Conservation (phyloP, 1,284 basidiomycete species). For the Thelephora terrestris region DNA sequence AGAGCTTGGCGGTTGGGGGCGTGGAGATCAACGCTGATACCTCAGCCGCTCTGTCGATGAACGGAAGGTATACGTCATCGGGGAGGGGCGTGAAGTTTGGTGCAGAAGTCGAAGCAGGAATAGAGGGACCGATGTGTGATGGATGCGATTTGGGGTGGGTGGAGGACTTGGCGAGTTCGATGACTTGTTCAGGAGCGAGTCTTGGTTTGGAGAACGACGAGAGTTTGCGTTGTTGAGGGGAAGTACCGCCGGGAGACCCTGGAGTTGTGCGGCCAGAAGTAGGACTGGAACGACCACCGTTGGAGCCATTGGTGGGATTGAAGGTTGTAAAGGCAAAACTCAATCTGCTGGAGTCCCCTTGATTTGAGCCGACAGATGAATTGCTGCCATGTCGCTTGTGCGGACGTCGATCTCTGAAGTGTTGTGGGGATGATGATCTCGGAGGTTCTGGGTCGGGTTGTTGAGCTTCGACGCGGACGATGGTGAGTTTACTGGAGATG, state of each 20-base stretch:
- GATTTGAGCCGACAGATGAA: conserved; percentile 20
- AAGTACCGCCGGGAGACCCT: conserved; percentile 14
- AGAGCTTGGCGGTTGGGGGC: conserved; percentile 54
- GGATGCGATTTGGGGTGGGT: conserved; percentile 30
- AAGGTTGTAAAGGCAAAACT: conserved; percentile 63
- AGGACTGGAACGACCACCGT: conserved; percentile 18
- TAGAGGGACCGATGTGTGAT: conserved; percentile 8
- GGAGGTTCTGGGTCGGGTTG: conserved; percentile 16
- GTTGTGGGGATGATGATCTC: conserved; percentile 12
- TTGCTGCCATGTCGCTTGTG: conserved; percentile 28
- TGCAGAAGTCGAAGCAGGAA: conserved; percentile 15
- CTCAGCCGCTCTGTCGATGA: conserved; percentile 62
- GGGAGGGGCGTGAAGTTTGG: conserved; percentile 56
- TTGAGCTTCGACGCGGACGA: conserved; percentile 47
- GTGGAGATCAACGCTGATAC: conserved; percentile 49
- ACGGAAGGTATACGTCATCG: conserved; percentile 61
- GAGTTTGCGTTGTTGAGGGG: conserved; percentile 19
- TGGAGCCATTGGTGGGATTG: conserved; percentile 20
- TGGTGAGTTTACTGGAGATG: conserved; percentile 58
- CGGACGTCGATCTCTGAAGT: conserved; percentile 10
- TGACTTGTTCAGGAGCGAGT: conserved; percentile 55
- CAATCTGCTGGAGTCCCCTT: conserved; percentile 29
- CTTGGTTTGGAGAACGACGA: conserved; percentile 29
- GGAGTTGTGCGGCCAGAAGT: conserved; percentile 18
- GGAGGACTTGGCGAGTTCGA: conserved; percentile 54